Conservation (phyloP, 805 yeast species). For the Blastobotrys attinorum region DNA sequence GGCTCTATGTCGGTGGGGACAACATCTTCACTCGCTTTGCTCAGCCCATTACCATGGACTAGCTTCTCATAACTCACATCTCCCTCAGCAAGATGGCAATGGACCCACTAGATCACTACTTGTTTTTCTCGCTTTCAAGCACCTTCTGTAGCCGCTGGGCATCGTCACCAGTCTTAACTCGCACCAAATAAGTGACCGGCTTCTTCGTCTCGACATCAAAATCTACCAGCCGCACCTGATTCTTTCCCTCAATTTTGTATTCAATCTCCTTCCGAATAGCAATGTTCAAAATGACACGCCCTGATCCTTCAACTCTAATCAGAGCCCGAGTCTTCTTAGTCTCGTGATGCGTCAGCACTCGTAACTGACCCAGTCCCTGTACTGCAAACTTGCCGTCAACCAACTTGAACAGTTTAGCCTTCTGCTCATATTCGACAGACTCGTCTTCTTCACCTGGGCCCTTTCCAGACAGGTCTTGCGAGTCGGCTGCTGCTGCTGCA, state of each 20-base stretch:
- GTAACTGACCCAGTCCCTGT: slow-evolving; percentile 74
- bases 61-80: too few relatives aligned
- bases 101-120: not conserved
- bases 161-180: slow-evolving; percentile 70
- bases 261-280: slow-evolving; percentile 48
- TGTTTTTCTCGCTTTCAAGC: slow-evolving; percentile 2
- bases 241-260: slow-evolving; percentile 58
- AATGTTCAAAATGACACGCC: slow-evolving; percentile 67
- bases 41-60: too few relatives aligned
- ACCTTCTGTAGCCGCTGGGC: slow-evolving; percentile 40
- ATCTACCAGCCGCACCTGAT: slow-evolving; percentile 57
- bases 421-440: slow-evolving; percentile 49
- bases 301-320: slow-evolving; percentile 83
- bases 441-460: slow-evolving; percentile 87
- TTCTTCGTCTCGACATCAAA: slow-evolving; percentile 44
- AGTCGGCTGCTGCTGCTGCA: slow-evolving; percentile 34
- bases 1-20: too few relatives aligned
- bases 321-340: slow-evolving; percentile 62
- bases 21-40: too few relatives aligned
- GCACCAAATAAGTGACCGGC: slow-evolving; percentile 60
- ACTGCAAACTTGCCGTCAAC: slow-evolving; percentile 37
- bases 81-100: too few relatives aligned
- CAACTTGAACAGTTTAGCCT: slow-evolving; percentile 62
- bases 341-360: slow-evolving; percentile 53
- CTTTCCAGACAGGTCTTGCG: slow-evolving; percentile 44